A percentile compares a stretch with the other conserved stretches of the same genome.
Evolutionary conservation across 306 rosid genomes (phyloP).

Genomic region (Vigna hirtella): DNA sequence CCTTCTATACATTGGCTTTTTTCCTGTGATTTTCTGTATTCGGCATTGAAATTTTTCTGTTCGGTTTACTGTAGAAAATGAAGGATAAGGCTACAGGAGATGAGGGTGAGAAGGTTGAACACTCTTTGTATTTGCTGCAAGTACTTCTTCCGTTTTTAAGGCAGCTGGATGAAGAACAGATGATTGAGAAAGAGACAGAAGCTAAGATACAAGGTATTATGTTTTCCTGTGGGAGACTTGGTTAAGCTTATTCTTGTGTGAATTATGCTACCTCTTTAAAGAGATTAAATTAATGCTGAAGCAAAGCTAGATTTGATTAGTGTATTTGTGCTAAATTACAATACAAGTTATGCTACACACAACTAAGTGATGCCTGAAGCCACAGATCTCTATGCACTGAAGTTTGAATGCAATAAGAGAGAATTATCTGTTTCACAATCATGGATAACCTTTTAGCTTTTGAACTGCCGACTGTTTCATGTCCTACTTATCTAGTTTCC

Average conservation of each 20-base stretch:
- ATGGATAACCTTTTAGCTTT: constrained; percentile 12
- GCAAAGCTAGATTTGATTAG: constrained; percentile 8
- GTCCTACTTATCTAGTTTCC: background rate
- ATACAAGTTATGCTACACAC: constrained; percentile 4
- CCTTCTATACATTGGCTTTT: constrained; percentile 10
- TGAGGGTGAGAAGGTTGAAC: constrained; percentile 35
- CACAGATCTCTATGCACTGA: constrained; percentile 1
- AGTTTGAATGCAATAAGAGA: background rate
- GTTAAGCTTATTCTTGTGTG: background rate
- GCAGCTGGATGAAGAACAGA: constrained; percentile 68
- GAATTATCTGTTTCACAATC: background rate
- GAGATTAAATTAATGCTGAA: background rate
- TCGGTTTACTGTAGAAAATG: constrained; percentile 45
- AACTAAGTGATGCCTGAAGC: background rate
- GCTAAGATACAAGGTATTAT: constrained; percentile 70
- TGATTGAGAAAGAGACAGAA: constrained; percentile 62
- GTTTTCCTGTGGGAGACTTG: background rate
- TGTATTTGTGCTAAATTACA: constrained; percentile 4
- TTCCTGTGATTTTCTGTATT: constrained; percentile 7
- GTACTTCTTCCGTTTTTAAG: constrained; percentile 66
- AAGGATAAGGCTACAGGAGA: background rate
- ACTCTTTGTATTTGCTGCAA: constrained; percentile 59
- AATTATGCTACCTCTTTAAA: background rate
- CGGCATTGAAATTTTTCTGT: background rate
- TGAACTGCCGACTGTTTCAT: background rate